Percentiles rank a stretch among this genome's conserved stretches.
These are phyloP conservation scores for Neurospora sp. DNA, from an alignment of 495 filamentous ascomycete species.

Conservation along the genomic window DNA sequence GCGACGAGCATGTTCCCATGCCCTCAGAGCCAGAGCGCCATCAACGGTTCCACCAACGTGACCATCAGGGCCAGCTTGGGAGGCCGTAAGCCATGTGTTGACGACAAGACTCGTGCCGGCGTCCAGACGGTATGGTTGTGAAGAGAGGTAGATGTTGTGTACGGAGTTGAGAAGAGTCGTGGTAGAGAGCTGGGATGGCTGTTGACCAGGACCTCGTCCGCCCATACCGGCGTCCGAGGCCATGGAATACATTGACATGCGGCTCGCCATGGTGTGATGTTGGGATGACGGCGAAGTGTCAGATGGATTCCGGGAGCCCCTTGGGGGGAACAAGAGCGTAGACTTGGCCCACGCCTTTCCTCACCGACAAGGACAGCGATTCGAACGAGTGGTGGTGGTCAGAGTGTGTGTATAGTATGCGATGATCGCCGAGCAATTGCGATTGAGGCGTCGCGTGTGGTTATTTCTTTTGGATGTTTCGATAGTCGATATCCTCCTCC, in stretches of 20 bases:
- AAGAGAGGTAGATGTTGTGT: slow-evolving; percentile 78
- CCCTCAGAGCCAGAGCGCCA: slow-evolving; percentile 62
- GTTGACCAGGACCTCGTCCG: slow-evolving; percentile 51
- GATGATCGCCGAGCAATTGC: neutral
- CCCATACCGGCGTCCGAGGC: slow-evolving; percentile 42
- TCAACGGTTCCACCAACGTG: slow-evolving; percentile 70
- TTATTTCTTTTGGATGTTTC: neutral
- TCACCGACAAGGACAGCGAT: neutral
- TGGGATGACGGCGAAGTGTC: slow-evolving; percentile 1
- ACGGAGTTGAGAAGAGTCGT: slow-evolving; percentile 85
- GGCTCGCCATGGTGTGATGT: slow-evolving; percentile 54
- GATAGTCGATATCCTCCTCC: neutral
- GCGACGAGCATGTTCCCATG: slow-evolving; percentile 94
- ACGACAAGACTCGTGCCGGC: slow-evolving; percentile 88
- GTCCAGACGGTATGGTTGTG: slow-evolving; percentile 73
- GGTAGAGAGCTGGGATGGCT: slow-evolving; percentile 75
- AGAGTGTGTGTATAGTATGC: neutral
- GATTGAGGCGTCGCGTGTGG: neutral
- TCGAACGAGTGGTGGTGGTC: slow-evolving; percentile 9
- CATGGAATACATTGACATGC: slow-evolving; percentile 80
- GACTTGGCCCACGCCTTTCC: neutral
- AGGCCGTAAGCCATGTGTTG: slow-evolving; percentile 85
- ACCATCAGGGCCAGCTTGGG: slow-evolving; percentile 54
- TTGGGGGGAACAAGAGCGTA: slow-evolving; percentile 2
- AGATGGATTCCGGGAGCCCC: slow-evolving; percentile 21